A percentile compares a stretch with the other conserved stretches of the same genome.
Conservation (phyloP, 257 asterid genomes). For the Cinchona pubescens region DNA sequence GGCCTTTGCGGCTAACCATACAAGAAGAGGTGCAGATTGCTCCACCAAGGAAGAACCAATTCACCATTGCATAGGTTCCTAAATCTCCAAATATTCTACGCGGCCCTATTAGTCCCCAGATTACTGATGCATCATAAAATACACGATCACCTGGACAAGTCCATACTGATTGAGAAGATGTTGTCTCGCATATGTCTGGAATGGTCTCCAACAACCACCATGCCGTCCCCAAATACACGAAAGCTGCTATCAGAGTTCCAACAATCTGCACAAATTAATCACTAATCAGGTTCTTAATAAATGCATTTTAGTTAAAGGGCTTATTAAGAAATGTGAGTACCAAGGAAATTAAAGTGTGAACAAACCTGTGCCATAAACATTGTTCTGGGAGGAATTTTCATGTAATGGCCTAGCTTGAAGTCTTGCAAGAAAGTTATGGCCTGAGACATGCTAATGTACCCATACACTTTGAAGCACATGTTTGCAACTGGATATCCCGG, state of each 20-base stretch:
- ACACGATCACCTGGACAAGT: constrained; percentile 82
- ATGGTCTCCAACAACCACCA: constrained; percentile 90
- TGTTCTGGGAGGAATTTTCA: constrained; percentile 92
- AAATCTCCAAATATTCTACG: constrained; percentile 72
- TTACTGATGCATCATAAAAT: constrained; percentile 78
- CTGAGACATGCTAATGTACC: constrained; percentile 87
- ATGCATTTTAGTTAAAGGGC: not conserved
- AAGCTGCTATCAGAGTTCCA: constrained; percentile 70
- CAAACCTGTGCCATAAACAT: no score
- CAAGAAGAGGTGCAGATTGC: constrained; percentile 75
- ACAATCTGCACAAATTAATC: constrained; percentile 37
- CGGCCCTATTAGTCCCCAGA: constrained; percentile 90
- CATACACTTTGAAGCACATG: constrained; percentile 96
- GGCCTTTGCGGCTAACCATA: constrained; percentile 61
- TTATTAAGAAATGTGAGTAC: not conserved
- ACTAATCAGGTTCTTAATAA: not conserved
- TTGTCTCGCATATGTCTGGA: constrained; percentile 55
- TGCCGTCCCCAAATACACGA: constrained; percentile 67
- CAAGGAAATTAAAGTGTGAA: constrained; percentile 33
- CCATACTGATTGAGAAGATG: constrained; percentile 54
- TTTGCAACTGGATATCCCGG: constrained; percentile 95
- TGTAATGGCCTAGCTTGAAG: constrained; percentile 93
- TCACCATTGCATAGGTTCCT: constrained; percentile 58
- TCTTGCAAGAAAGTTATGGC: constrained; percentile 85
- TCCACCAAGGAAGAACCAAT: constrained; percentile 82